Percentiles rank a stretch among this genome's conserved stretches.
These are phyloP conservation scores for Trametes sanguinea DNA, from an alignment of 768 basidiomycete genomes.

Conservation along the genomic window DNA sequence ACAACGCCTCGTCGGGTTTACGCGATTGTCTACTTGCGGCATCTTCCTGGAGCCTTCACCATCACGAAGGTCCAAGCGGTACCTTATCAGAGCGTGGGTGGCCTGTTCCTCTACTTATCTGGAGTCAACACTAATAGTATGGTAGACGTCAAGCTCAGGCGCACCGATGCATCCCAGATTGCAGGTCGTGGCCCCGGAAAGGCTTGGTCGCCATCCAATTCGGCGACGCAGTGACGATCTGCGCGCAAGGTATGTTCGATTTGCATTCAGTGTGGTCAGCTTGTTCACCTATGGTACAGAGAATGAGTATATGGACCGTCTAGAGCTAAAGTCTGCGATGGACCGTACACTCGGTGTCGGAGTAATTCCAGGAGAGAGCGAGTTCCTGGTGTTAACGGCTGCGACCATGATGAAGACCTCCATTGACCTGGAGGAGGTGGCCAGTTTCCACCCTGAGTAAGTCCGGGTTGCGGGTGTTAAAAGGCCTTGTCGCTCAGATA, in stretches of 20 bases:
- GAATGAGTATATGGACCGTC: constrained; percentile 68
- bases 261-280: neutral
- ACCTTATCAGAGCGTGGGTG: constrained; percentile 75
- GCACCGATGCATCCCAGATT: constrained; percentile 75
- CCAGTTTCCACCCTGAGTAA: constrained; percentile 64
- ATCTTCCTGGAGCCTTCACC: constrained; percentile 42
- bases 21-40: constrained; percentile 56
- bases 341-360: constrained; percentile 76
- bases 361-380: constrained; percentile 49
- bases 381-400: constrained; percentile 64
- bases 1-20: constrained; percentile 61
- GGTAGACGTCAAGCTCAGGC: constrained; percentile 63
- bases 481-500: neutral
- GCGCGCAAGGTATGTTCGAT: constrained; percentile 54
- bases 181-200: constrained; percentile 59
- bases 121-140: neutral
- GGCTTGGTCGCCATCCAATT: constrained; percentile 68
- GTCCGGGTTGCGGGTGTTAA: constrained; percentile 24
- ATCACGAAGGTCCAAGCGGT: constrained; percentile 56
- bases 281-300: constrained; percentile 40
- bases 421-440: constrained; percentile 62
- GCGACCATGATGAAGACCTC: constrained; percentile 68
- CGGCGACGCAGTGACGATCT: constrained; percentile 74
- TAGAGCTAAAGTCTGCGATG: constrained; percentile 66
- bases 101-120: neutral